These are phyloP conservation scores for Pichia sp. DNA, from an alignment of 1,139 yeast species.

Conservation along the genomic window DNA sequence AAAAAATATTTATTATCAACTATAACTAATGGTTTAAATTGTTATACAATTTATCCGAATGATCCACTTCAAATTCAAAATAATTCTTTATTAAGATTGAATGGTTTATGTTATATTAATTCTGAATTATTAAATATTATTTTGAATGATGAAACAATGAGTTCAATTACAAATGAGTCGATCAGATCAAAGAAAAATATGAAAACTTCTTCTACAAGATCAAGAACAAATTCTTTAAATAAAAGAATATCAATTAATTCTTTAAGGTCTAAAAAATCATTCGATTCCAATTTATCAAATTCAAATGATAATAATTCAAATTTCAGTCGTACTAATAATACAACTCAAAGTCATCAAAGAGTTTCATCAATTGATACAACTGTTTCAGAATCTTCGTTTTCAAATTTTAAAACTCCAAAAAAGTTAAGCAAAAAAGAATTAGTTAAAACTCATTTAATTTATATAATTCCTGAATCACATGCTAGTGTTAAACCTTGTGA, in stretches of 20 bases:
- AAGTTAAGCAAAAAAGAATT: constrained; percentile 29
- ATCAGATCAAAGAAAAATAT: constrained; percentile 1
- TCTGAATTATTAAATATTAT: constrained; percentile 25
- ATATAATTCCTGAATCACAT: constrained; percentile 47
- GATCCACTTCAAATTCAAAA: constrained; percentile 46
- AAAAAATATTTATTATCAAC: constrained; percentile 45
- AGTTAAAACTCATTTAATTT: constrained; percentile 36
- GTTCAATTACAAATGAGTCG: constrained; percentile 7
- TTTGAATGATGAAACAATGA: constrained; percentile 19
- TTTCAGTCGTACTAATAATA: too few relatives aligned
- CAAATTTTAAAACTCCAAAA: constrained; percentile 16
- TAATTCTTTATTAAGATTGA: constrained; percentile 46
- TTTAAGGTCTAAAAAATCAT: constrained; percentile 13
- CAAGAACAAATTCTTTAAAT: constrained; percentile 15
- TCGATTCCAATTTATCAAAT: constrained; percentile 22
- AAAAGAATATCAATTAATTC: constrained; percentile 22
- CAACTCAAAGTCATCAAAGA: constrained; percentile 20
- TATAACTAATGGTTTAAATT: constrained; percentile 37
- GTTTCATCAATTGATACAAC: constrained; percentile 26
- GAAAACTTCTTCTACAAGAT: constrained; percentile 9
- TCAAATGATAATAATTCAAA: constrained; percentile 7
- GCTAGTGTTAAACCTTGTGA: constrained; percentile 53
- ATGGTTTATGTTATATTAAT: constrained; percentile 46
- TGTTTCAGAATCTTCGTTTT: constrained; percentile 25
- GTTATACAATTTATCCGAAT: constrained; percentile 51